phyloP scores from a whole-genome alignment of 108 stramenopile species.

The Discostella pseudostelligera region DNA sequence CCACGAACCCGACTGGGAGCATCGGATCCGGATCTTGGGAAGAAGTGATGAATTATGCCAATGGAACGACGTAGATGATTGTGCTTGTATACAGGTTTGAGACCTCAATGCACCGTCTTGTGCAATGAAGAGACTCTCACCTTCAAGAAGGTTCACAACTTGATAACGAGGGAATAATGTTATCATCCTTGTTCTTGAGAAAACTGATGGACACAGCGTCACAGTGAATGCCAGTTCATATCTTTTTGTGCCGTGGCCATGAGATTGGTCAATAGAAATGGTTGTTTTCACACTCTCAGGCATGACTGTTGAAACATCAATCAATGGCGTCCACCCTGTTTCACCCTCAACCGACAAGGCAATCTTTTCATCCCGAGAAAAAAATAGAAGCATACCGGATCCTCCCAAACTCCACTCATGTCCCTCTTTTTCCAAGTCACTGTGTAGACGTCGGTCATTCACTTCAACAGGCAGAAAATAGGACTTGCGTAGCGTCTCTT shows the following conservation, averaged over 20 bases:
- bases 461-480: constrained; percentile 40
- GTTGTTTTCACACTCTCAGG: constrained; percentile 64
- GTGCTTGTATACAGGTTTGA: constrained; percentile 53
- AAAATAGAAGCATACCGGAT: constrained; percentile 71
- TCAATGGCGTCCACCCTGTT: constrained; percentile 55
- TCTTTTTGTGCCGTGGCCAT: constrained; percentile 40
- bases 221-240: constrained; percentile 78
- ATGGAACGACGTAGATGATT: constrained; percentile 63
- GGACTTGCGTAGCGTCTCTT: constrained; percentile 57
- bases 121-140: constrained; percentile 53
- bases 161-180: constrained; percentile 70
- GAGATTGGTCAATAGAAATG: constrained; percentile 53
- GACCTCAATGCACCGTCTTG: constrained; percentile 62
- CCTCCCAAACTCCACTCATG: constrained; percentile 78
- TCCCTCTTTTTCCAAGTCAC: constrained; percentile 52
- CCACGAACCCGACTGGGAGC: constrained; percentile 49
- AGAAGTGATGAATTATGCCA: constrained; percentile 57
- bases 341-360: constrained; percentile 58
- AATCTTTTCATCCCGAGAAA: constrained; percentile 57
- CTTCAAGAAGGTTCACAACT: constrained; percentile 67
- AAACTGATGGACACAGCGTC: constrained; percentile 60
- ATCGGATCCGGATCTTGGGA: constrained; percentile 51
- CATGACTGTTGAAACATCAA: constrained; percentile 77
- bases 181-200: constrained; percentile 65
- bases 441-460: constrained; percentile 23